These are phyloP conservation scores for Madurella mycetomatis DNA, from an alignment of 2,329 filamentous ascomycete species.

Conservation along the genomic window DNA sequence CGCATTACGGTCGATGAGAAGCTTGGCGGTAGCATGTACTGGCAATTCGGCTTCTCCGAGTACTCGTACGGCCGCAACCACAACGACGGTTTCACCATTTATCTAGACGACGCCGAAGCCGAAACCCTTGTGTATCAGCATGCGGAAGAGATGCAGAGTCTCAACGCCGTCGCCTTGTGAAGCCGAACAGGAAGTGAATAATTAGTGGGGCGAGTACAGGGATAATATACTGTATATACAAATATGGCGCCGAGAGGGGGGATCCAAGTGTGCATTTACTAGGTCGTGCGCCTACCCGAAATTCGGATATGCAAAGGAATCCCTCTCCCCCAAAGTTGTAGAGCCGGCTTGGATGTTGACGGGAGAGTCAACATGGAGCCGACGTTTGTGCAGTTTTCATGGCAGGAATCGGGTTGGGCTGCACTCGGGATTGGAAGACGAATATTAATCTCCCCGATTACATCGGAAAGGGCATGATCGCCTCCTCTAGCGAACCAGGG, in stretches of 20 bases:
- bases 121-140: slow-evolving; percentile 41
- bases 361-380: no score
- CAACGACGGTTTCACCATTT: slow-evolving; percentile 55
- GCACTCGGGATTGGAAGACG: background rate
- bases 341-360: no score
- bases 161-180: slow-evolving; percentile 23
- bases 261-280: no score
- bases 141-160: slow-evolving; percentile 37
- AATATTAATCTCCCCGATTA: background rate
- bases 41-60: slow-evolving; percentile 49
- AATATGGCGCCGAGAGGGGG: no score
- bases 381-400: no score
- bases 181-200: background rate
- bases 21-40: slow-evolving; percentile 49
- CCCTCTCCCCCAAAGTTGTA: no score
- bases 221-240: background rate
- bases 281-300: no score
- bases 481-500: background rate
- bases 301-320: no score
- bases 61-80: slow-evolving; percentile 52
- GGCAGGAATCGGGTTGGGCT: background rate
- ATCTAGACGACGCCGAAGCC: slow-evolving; percentile 46
- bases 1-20: slow-evolving; percentile 42
- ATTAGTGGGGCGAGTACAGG: no score
- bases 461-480: background rate